Evolutionary conservation across 208 protist species (phyloP).

Genomic region (Herpetomonas tarakana): DNA sequence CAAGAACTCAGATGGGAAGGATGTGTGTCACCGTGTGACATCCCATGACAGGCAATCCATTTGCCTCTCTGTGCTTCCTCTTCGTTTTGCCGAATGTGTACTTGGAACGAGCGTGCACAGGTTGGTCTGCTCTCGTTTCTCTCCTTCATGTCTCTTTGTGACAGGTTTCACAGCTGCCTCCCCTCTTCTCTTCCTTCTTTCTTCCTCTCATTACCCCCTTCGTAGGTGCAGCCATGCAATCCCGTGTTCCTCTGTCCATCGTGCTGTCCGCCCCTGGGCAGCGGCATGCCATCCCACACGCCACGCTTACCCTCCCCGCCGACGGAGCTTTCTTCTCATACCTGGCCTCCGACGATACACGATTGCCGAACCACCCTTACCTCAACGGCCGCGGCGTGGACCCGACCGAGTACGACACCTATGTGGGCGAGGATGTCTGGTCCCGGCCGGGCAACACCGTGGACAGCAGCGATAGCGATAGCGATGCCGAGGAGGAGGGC

Average conservation of each 20-base stretch:
- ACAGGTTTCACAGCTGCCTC: background rate
- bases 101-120: background rate
- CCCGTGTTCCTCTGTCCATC: slow-evolving; percentile 56
- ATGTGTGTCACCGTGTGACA: too few relatives aligned
- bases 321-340: slow-evolving; percentile 59
- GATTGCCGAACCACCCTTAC: slow-evolving; percentile 48
- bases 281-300: slow-evolving; percentile 48
- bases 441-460: slow-evolving; percentile 1
- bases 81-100: slow-evolving; percentile 9
- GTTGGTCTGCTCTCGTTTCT: background rate
- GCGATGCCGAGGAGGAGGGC: slow-evolving; percentile 2
- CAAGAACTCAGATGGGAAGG: too few relatives aligned
- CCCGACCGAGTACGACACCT: slow-evolving; percentile 73
- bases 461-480: background rate
- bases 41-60: too few relatives aligned
- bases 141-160: background rate
- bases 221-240: slow-evolving; percentile 46
- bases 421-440: slow-evolving; percentile 82
- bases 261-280: slow-evolving; percentile 30
- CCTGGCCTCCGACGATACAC: slow-evolving; percentile 75
- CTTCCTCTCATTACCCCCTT: slow-evolving; percentile 12
- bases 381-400: slow-evolving; percentile 26
- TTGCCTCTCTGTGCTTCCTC: background rate
- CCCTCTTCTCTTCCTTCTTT: slow-evolving; percentile 1
- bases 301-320: slow-evolving; percentile 33